Evolutionary conservation across 1,139 yeast genomes (phyloP), one percentile per base, ranked within the genome.

Genomic region (Saccharomycopsis hybrid): DNA sequence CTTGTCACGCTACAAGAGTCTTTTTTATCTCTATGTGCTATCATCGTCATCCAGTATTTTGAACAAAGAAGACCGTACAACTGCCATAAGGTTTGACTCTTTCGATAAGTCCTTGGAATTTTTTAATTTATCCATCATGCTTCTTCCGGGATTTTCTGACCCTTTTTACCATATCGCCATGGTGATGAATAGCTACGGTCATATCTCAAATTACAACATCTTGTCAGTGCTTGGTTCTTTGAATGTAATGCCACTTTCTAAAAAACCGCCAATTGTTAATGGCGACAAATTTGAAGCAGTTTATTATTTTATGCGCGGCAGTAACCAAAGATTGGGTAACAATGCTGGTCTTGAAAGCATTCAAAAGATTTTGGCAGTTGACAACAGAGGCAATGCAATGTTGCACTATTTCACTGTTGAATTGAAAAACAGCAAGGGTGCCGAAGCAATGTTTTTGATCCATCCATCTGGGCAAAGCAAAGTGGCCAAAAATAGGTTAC

Each of bases 241-340:
- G 43, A 39, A 44, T 27, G 25, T 8, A 32, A 29, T 5, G 5
- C 13, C 31, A n/a, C 7, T 9, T 37, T 36, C 42, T 4, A 29
- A 30, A 9, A 40, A 28, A 11, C 9, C n/a, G 9, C 13, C 30
- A 27, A 30, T 45, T 9, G 27, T 41, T 8, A 41, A 29, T 31
- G 54, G 52, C 3, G 47, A 52, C 37, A 46, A 52, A 32, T 52
- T 52, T 47, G 49, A 46, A 28, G 51, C 55, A 3, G 18, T 49
- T 5, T 51, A 46, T 36, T 47, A 39, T 13, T 44, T 46, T 32
- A 42, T 49, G 1, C 18, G 41, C 27, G 37, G 53, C 4, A 38
- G 44, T 2, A 30, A 36, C 28, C 51, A 44, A 43, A 41, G 46
- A 29, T 39, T 41, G 5, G 43, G 46, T 9, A 32, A 43, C 11